Evolutionary conservation across 192 early-diverging fungal species (phyloP).

Genomic region (Backusella sp.): DNA sequence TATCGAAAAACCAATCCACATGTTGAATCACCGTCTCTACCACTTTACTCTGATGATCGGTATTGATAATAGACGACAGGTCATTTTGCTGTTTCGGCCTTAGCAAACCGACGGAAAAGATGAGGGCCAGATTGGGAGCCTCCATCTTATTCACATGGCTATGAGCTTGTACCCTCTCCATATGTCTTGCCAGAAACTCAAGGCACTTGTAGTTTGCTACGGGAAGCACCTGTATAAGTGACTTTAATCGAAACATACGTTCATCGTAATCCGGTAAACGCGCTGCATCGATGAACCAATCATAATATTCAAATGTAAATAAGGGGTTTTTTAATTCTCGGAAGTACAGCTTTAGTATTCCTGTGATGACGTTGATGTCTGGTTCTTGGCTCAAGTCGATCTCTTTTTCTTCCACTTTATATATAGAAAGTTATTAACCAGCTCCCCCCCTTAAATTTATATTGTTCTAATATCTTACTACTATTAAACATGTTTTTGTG

Average conservation of each 20-base stretch:
- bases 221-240: conserved; percentile 65
- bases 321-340: conserved; percentile 68
- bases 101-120: conserved; percentile 82
- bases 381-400: conserved; percentile 51
- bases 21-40: conserved; percentile 70
- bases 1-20: conserved; percentile 60
- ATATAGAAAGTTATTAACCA: background rate
- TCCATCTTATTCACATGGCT: conserved; percentile 89
- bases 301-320: conserved; percentile 68
- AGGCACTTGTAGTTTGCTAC: conserved; percentile 56
- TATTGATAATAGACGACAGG: conserved; percentile 62
- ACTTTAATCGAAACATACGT: conserved; percentile 66
- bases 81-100: conserved; percentile 53
- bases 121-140: conserved; percentile 83
- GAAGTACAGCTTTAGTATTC: conserved; percentile 73
- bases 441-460: background rate
- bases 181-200: conserved; percentile 60
- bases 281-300: conserved; percentile 65
- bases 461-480: conserved; percentile 25
- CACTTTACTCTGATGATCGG: conserved; percentile 62
- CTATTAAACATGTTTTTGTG: conserved; percentile 60
- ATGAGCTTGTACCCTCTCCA: conserved; percentile 60
- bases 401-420: conserved; percentile 8
- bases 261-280: conserved; percentile 63
- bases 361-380: conserved; percentile 71